A percentile compares a stretch with the other conserved stretches of the same genome.
Conservation (phyloP, 2,329 filamentous ascomycete species). For the Colletotrichum zoysiae region DNA sequence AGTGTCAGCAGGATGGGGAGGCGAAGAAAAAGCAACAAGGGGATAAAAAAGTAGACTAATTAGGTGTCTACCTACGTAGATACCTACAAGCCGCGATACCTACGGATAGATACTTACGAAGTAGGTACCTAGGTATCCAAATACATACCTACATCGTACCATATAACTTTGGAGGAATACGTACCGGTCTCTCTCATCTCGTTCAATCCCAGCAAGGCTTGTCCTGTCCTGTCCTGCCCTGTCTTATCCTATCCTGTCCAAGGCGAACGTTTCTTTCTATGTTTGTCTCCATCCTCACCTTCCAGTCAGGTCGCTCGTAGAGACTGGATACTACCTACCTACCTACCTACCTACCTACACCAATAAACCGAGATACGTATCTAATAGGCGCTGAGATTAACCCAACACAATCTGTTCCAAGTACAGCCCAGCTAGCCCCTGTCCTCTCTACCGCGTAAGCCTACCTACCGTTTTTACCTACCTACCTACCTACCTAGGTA, state of each 20-base stretch:
- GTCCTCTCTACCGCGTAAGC: neutral
- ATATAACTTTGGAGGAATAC: neutral
- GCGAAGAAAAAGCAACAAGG: too few relatives aligned
- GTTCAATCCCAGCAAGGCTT: neutral
- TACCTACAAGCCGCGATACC: too few relatives aligned
- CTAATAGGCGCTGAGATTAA: constrained; percentile 16
- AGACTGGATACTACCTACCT: too few relatives aligned
- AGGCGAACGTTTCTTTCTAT: neutral
- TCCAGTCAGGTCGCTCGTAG: neutral
- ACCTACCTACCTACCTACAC: too few relatives aligned
- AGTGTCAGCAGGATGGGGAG: neutral
- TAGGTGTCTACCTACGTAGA: too few relatives aligned
- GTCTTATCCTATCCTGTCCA: neutral
- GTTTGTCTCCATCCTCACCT: neutral
- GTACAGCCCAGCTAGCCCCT: neutral
- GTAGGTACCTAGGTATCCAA: too few relatives aligned
- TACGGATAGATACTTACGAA: too few relatives aligned
- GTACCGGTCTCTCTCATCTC: neutral
- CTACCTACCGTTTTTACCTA: neutral
- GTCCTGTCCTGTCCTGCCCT: neutral
- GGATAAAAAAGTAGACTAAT: neutral
- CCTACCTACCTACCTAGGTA: neutral
- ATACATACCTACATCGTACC: too few relatives aligned
- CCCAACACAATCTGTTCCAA: constrained; percentile 7
- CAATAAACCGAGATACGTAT: neutral